Base-by-base conservation (phyloP, 2,329 filamentous ascomycete species). In the Alternaria alternata region DNA sequence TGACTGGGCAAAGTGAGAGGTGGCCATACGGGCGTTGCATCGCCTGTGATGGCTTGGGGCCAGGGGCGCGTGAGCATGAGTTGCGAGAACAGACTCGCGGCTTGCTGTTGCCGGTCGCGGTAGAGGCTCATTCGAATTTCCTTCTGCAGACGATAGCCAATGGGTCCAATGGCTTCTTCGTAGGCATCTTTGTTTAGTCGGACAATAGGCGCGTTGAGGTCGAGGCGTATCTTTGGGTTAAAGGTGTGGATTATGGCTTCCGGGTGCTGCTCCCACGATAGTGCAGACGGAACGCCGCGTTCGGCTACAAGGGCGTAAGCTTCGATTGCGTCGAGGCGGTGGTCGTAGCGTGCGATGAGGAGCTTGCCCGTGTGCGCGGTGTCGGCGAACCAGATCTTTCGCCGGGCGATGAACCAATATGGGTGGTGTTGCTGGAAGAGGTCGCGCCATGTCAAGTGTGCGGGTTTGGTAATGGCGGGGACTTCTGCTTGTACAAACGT, bases 361-460 rank as follows among this genome's bases (percentile, higher is more conserved):
- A 97, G 78, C 73, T 90, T 91, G 0, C 94, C 94, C 2, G 86
- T 89, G 48, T 92, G 84, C 30, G 89, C 85, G 2, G 83, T 85
- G 76, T 97, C 92, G 60, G 88, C 87, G 72, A 97, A 94, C 94
- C 94, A 97, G 64, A 97, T 82, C 77, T 91, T 94, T 74, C 91
- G 84, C 52, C 86, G 88, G 0, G 91, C 84, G 1, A 97, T 82
- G 71, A 96, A 97, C 94, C 94, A 97, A 69, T 89, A 88, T 0
- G 90, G 89, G 64, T 95, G 86, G 74, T 95, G 91, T 20, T 88
- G 84, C 42, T 85, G 81, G 75, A 91, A 97, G 3, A 97, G 85
- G 26, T 90, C 85, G 58, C 87, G 87, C 78, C 89, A 97, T 24
- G 84, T 88, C 2, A 80, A 89, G 7, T 89, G 89, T 7, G 83